phyloP scores from a whole-genome alignment of 2,329 filamentous ascomycete species.

The Trichoderma koningiopsis region DNA sequence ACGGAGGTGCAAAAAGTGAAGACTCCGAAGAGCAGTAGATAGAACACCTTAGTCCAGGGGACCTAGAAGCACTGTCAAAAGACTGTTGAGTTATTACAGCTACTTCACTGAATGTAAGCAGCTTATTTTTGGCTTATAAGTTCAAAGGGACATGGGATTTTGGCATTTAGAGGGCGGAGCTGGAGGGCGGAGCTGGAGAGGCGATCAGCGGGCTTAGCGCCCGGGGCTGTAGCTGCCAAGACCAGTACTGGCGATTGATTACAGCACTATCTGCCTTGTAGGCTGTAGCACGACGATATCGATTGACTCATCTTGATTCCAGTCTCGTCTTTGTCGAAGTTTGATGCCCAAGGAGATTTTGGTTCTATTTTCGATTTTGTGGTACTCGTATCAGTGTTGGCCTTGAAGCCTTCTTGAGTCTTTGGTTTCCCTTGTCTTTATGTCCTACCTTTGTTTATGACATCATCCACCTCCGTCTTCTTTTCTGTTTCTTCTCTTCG shows the following conservation, averaged over 20 bases:
- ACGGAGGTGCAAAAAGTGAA: too few relatives aligned
- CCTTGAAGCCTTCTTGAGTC: neutral
- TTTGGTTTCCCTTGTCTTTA: neutral
- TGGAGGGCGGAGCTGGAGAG: slow-evolving; percentile 18
- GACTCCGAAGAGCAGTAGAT: too few relatives aligned
- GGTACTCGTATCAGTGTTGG: neutral
- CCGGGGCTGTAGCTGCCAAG: neutral
- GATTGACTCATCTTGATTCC: neutral
- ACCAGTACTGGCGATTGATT: too few relatives aligned
- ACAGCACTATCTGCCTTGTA: too few relatives aligned
- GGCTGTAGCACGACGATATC: too few relatives aligned
- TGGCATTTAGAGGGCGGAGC: neutral
- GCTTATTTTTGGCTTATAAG: too few relatives aligned
- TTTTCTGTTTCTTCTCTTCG: neutral
- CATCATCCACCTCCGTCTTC: neutral
- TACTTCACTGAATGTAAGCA: too few relatives aligned
- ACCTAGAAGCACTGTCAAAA: too few relatives aligned
- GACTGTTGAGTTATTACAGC: too few relatives aligned
- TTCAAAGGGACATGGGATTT: too few relatives aligned
- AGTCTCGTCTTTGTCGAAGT: neutral
- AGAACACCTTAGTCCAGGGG: too few relatives aligned
- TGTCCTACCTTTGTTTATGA: neutral
- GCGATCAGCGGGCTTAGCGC: slow-evolving; percentile 22
- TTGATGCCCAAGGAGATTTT: neutral
- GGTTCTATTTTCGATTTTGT: neutral